Base-by-base conservation (phyloP, 202 grass and related monocot genomes). In the Panicum virgatum region DNA sequence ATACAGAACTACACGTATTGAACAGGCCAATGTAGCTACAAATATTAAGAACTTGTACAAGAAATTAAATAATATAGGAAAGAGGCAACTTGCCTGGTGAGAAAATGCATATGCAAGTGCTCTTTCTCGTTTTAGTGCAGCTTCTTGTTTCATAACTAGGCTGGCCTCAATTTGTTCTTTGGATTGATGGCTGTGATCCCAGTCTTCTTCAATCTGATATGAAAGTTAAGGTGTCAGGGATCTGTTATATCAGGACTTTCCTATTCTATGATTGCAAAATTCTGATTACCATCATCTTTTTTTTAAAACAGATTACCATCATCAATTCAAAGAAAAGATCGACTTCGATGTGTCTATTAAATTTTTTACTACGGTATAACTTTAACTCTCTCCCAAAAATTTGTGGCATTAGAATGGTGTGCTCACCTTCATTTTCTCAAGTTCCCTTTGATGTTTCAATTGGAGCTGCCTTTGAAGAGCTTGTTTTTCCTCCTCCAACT, bases 81-180 rank as follows among this genome's bases (percentile, higher is more conserved):
- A 66, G 14, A 66, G 45, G 22, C 30, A 77, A 47, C 34, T 83
- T 92, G 82, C 95, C 95, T 94, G 95, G 73, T 97, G 95, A 75
- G 92, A 94, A 90, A 94, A 94, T 75, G 95, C 92, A 91, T 98
- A 98, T 68, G 95, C 95, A 42, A 98, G 85, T 32, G 84, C 82
- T 72, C 92, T 87, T 78, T 94, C 95, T 76, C 95, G 87, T 87
- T 88, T 92, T 50, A 98, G 61, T 34, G 88, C 84, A 73, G 95
- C 92, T 91, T 88, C 92, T 53, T 94, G 92, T 69, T 91, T 98
- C 80, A 87, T 81, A 46, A 86, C 43, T 45, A 98, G 80, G 79
- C 34, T 93, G 67, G 79, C 79, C 62, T 94, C 90, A 23, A 88
- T 73, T 62, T 91, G 78, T 38, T 98, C 95, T 78, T 93, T 98